These are phyloP conservation scores for Psilocybe cubensis DNA, from an alignment of 768 basidiomycete species.

Conservation along the genomic window DNA sequence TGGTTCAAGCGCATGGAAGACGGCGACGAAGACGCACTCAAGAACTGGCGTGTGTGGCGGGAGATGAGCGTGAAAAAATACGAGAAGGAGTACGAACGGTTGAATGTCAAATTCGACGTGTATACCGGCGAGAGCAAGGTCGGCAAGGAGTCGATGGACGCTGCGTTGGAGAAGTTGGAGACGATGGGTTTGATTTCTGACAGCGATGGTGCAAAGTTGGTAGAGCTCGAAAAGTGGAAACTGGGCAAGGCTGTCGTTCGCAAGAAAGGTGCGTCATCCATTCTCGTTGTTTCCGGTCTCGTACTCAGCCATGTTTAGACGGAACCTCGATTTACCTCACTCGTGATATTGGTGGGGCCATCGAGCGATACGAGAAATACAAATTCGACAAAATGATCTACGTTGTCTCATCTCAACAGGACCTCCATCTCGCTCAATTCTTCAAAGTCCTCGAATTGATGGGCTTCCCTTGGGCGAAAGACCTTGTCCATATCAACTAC, in stretches of 20 bases:
- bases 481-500: constrained; percentile 87
- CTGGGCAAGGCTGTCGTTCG: constrained; percentile 88
- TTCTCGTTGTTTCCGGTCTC: not conserved
- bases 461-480: constrained; percentile 85
- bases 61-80: constrained; percentile 91
- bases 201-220: constrained; percentile 79
- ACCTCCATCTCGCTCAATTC: constrained; percentile 87
- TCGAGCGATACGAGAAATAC: constrained; percentile 91
- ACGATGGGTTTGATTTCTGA: constrained; percentile 78
- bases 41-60: constrained; percentile 93
- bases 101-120: constrained; percentile 91
- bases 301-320: constrained; percentile 46
- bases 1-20: constrained; percentile 98
- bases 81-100: constrained; percentile 79
- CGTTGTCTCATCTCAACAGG: constrained; percentile 87
- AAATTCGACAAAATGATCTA: constrained; percentile 90
- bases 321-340: constrained; percentile 94
- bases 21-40: constrained; percentile 81
- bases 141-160: constrained; percentile 71
- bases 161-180: constrained; percentile 68
- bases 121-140: constrained; percentile 92
- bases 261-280: constrained; percentile 66
- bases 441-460: constrained; percentile 93
- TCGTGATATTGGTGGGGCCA: constrained; percentile 93
- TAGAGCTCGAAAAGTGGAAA: constrained; percentile 90